Base-by-base conservation (phyloP, 75 land plant genomes). In the Ceratopteris richardii region DNA sequence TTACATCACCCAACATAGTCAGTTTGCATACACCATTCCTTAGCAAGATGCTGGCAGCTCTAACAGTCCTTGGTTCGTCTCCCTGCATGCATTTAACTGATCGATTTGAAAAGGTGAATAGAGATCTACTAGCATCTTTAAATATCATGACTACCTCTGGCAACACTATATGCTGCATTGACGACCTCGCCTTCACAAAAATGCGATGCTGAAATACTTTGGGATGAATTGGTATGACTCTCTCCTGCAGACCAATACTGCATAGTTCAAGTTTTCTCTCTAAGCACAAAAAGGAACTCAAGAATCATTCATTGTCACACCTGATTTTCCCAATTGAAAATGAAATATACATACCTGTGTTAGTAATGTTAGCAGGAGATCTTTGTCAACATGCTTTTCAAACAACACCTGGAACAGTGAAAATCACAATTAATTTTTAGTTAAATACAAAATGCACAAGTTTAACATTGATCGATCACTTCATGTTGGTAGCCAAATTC, bases 61-160 rank as follows among this genome's bases (percentile, higher is more conserved):
- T 68, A 22, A 75, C 28, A 18, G 74, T 75, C 60, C 78, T 39
- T 23, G 74, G 69, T 55, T 75, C 78, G 22, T 75, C 78, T 22
- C 78, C 78, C 78, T 75, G 69, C 46, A 65, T 53, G 28, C 29
- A 62, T 43, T 53, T 27, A 55, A 13, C 33, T 18, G 23, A 23
- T n/a, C n/a, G n/a, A n/a, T n/a, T n/a, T n/a, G n/a, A n/a, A n/a
- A n/a, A n/a, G n/a, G n/a, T 29, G 30, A 23, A 58, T 11, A 61
- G 24, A 17, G 6, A 23, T 21, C 31, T 23, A n/a, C 10, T 10
- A 57, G 14, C n/a, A 20, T 24, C 16, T 52, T 17, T 27, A 12
- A 26, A 30, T 13, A 56, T 26, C n/a, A n/a, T n/a, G 44, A 26
- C n/a, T 11, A 69, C 78, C 78, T 75, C 78, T 21, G 78, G 78